phyloP scores from a whole-genome alignment of 208 protist genomes.

The Balamuthia mandrillaris region DNA sequence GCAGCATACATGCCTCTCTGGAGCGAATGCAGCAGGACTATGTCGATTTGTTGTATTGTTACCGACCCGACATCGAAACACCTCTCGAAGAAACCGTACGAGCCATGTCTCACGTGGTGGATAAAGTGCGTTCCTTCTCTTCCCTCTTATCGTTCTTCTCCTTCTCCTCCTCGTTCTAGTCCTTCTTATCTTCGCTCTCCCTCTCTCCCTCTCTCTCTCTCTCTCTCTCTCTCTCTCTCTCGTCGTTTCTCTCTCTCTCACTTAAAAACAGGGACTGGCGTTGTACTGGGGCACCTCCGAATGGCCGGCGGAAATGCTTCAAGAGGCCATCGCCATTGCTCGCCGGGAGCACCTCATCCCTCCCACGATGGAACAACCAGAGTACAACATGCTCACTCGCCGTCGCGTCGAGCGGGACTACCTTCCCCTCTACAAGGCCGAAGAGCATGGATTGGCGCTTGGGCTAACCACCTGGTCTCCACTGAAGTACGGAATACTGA shows the following conservation, averaged over 20 bases:
- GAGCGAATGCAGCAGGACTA: conserved; percentile 32
- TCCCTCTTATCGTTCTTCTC: not conserved
- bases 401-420: conserved; percentile 39
- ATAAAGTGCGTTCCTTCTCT: not conserved
- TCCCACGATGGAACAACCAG: conserved; percentile 49
- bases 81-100: conserved; percentile 47
- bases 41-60: conserved; percentile 48
- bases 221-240: too few species aligned
- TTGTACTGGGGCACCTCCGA: conserved; percentile 55
- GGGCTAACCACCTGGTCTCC: conserved; percentile 52
- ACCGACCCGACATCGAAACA: conserved; percentile 44
- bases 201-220: too few species aligned
- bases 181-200: too few species aligned
- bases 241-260: too few species aligned
- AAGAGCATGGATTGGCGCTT: too few species aligned
- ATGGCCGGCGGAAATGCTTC: conserved; percentile 43
- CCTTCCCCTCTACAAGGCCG: conserved; percentile 38
- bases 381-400: conserved; percentile 34
- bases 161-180: too few species aligned
- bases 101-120: conserved; percentile 37
- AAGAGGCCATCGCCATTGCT: conserved; percentile 36
- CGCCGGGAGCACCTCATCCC: conserved; percentile 35
- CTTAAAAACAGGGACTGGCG: conserved; percentile 35
- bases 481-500: conserved; percentile 45
- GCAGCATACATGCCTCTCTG: conserved; percentile 7